Percentiles rank a stretch among this genome's conserved stretches.
phyloP scores from a whole-genome alignment of 73 alveolate species.

The Blepharisma stoltei region DNA sequence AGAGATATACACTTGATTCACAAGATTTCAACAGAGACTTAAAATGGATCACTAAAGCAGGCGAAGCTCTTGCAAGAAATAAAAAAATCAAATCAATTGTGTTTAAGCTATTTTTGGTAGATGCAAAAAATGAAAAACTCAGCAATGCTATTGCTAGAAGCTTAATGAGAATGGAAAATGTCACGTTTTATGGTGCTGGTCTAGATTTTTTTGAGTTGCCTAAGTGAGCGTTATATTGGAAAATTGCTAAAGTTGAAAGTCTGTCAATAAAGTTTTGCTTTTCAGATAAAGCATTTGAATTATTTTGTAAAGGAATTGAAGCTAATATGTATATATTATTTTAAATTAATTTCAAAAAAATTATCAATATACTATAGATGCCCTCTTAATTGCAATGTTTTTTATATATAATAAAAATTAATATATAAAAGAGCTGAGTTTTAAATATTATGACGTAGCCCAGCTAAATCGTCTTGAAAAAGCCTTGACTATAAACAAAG shows the following conservation, averaged over 20 bases:
- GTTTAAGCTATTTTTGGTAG: not conserved
- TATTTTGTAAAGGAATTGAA: not conserved
- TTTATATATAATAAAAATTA: too few species aligned
- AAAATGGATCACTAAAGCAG: not conserved
- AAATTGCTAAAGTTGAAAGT: not conserved
- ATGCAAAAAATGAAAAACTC: not conserved
- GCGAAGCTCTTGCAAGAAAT: not conserved
- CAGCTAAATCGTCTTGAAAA: too few species aligned
- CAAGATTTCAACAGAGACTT: not conserved
- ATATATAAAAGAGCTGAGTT: too few species aligned
- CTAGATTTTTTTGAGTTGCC: not conserved
- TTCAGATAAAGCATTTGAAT: not conserved
- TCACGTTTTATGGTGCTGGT: not conserved
- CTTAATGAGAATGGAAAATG: not conserved
- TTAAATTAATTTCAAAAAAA: not conserved
- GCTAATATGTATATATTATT: not conserved
- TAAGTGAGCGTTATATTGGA: not conserved
- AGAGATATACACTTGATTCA: not conserved
- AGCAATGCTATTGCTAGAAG: not conserved
- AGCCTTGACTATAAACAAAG: too few species aligned
- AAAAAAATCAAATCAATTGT: slow-evolving; percentile 4
- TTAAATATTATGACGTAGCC: too few species aligned
- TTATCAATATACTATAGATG: not conserved
- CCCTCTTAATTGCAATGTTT: too few species aligned
- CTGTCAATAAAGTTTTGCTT: not conserved